These are phyloP conservation scores for Spinellus fusiger DNA, from an alignment of 192 early-diverging fungal genomes.

Conservation along the genomic window DNA sequence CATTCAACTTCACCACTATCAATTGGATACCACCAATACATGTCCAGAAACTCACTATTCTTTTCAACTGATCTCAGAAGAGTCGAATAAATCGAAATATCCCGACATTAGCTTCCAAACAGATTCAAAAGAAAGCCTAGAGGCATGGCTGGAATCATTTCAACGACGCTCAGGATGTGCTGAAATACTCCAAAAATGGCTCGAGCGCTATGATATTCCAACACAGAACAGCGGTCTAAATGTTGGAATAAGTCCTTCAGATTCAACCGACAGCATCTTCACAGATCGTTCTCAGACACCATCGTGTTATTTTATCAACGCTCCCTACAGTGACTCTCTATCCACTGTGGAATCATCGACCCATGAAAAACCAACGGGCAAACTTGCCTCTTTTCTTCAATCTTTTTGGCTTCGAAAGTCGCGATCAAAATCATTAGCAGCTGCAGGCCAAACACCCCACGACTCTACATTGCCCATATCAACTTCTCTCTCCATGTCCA, in stretches of 20 bases:
- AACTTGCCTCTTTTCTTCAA: background rate
- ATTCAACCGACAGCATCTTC: background rate
- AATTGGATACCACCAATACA: background rate
- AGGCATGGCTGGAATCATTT: conserved; percentile 10
- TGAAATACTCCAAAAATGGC: conserved; percentile 30
- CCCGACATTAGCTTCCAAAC: conserved; percentile 17
- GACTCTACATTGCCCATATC: background rate
- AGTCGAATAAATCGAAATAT: conserved; percentile 3
- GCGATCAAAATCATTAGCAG: background rate
- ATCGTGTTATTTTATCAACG: background rate
- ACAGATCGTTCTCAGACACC: background rate
- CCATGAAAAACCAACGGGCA: background rate
- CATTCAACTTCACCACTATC: background rate
- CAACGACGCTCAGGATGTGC: background rate
- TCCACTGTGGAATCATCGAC: background rate
- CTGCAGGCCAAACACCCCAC: too few relatives aligned
- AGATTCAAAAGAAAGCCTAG: conserved; percentile 4
- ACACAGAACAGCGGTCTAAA: background rate
- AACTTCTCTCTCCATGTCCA: background rate
- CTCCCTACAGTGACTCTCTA: background rate
- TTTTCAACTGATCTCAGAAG: conserved; percentile 16
- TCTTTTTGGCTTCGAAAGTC: background rate
- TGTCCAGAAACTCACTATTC: background rate
- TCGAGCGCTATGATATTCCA: conserved; percentile 22
- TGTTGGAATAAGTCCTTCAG: background rate